Percentiles rank a stretch among this genome's conserved stretches.
These are phyloP conservation scores for Penicillium sp. DNA, from an alignment of 2,329 filamentous ascomycete species.

Conservation along the genomic window DNA sequence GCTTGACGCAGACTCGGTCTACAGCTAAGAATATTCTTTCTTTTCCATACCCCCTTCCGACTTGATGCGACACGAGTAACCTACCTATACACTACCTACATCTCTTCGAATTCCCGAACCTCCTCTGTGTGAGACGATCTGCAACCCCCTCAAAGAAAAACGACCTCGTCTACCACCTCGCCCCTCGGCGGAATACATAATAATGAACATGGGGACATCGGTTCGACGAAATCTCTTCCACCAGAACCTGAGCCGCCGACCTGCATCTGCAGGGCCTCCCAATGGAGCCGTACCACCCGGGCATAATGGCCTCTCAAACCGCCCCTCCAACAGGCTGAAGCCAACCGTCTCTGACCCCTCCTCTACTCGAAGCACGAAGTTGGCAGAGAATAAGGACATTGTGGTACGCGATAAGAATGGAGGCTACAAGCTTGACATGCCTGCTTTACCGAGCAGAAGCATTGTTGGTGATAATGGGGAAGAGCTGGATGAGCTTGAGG, in stretches of 20 bases:
- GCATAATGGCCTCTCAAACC: constrained; percentile 20
- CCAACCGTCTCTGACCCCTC: constrained; percentile 22
- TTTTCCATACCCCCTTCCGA: neutral
- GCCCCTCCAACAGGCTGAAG: constrained; percentile 25
- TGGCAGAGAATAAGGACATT: constrained; percentile 46
- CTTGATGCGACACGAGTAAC: neutral
- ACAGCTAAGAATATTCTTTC: neutral
- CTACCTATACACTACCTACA: neutral
- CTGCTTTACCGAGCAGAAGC: constrained; percentile 38
- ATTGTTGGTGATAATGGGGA: constrained; percentile 40
- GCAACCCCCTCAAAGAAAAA: neutral
- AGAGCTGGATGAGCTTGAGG: constrained; percentile 47
- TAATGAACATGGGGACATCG: constrained; percentile 30
- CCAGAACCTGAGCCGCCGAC: constrained; percentile 44
- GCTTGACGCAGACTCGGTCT: neutral
- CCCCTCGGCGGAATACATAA: neutral
- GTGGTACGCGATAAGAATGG: constrained; percentile 52
- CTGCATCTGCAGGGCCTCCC: constrained; percentile 33
- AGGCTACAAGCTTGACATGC: constrained; percentile 49
- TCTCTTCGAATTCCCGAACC: neutral
- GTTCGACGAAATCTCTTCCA: constrained; percentile 49
- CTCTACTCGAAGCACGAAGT: constrained; percentile 18
- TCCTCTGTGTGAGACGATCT: neutral
- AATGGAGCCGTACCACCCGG: constrained; percentile 18
- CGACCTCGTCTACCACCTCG: neutral